Evolutionary conservation across 2,329 filamentous ascomycete genomes (phyloP), one percentile per base, ranked within the genome.

Genomic region (Scedosporium apiospermum): DNA sequence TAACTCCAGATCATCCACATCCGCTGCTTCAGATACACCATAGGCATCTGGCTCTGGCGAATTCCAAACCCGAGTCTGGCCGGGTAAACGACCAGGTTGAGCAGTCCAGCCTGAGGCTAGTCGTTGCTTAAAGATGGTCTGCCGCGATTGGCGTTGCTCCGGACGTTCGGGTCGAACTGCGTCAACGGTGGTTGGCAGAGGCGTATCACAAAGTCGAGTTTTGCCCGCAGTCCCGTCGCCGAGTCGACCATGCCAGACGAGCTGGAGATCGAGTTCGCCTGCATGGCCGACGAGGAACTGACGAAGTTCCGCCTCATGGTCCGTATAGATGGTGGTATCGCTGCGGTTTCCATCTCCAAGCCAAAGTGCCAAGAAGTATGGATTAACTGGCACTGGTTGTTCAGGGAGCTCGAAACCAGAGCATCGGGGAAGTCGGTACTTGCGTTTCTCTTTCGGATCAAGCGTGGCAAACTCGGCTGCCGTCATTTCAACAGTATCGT

Each of bases 401-500:
- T 71, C 65, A 12, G 69, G 64, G 41, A 69, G 58, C 61, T 73
- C 68, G 55, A 72, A 73, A 55, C 67, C 67, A 62, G 73, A 68
- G 61, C 66, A 72, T 62, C 67, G 73, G 67, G 78, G 76, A n/a
- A 74, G 68, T 57, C 63, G 68, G 63, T 76, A 72, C 61, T 68
- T 67, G 34, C 65, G 64, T 67, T 74, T 73, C 64, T 79, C 75
- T n/a, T 70, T 65, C 2, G 67, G 57, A 30, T 71, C 67, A 38
- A 80, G 69, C 46, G 71, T 67, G 63, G 78, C 77, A 64, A 77
- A 80, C 26, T 80, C 69, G 30, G 71, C 71, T 7, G 78, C 77
- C 16, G 77, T 79, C 70, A 80, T 78, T 65, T 79, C 75, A 16
- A 79, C 72, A 9, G 74, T 77, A 7, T 78, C 74, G 61, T 70